These are phyloP conservation scores for Yamadazyma atmosphaerica DNA, from an alignment of 1,139 yeast species.

Conservation along the genomic window DNA sequence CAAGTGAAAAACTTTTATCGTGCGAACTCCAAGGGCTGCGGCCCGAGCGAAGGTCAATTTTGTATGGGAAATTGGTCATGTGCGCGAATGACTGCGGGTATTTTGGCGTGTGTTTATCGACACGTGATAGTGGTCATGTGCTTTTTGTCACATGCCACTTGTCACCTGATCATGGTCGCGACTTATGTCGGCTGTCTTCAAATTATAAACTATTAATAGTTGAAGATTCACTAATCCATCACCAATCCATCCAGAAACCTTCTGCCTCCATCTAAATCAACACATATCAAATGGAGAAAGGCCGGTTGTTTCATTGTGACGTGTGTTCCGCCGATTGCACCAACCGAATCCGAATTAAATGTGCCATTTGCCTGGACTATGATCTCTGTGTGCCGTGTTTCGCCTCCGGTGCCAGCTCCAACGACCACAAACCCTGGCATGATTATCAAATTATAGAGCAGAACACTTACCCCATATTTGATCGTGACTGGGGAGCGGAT, in stretches of 20 bases:
- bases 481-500: conserved; percentile 96
- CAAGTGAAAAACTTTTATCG: conserved; percentile 1
- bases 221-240: not conserved
- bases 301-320: conserved; percentile 81
- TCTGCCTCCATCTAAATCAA: not conserved
- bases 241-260: not conserved
- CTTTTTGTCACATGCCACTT: too few species aligned
- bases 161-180: too few species aligned
- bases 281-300: conserved; percentile 19
- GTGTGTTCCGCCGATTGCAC: conserved; percentile 95
- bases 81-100: not conserved
- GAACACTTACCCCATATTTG: conserved; percentile 90
- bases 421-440: conserved; percentile 92
- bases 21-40: not conserved
- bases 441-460: conserved; percentile 91
- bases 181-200: too few species aligned
- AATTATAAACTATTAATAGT: too few species aligned
- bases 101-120: not conserved
- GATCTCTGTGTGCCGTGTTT: conserved; percentile 97
- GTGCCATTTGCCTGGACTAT: conserved; percentile 92
- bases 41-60: not conserved
- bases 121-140: too few species aligned
- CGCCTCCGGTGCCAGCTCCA: conserved; percentile 77
- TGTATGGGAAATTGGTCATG: not conserved
- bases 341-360: conserved; percentile 81